Evolutionary conservation across 2,329 filamentous ascomycete genomes (phyloP).

Genomic region (Neoascochyta sp.): DNA sequence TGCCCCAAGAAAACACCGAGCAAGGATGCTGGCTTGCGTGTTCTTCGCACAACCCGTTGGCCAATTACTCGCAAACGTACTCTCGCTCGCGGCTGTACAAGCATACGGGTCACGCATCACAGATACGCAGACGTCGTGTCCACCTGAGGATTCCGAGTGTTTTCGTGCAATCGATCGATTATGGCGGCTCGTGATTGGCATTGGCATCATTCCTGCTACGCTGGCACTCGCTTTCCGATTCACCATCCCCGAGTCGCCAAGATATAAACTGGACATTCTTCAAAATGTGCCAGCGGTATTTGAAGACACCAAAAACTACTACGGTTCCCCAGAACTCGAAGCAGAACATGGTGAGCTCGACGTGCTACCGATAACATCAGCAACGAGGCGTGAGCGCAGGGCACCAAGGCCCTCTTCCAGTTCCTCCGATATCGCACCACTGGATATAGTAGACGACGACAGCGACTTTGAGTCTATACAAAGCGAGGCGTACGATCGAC

Average conservation of each 20-base stretch:
- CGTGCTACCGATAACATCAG: constrained; percentile 9
- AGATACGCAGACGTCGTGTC: constrained; percentile 9
- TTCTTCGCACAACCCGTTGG: constrained; percentile 45
- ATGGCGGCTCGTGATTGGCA: constrained; percentile 41
- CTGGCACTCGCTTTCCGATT: constrained; percentile 40
- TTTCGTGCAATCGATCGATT: constrained; percentile 37
- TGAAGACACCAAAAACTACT: constrained; percentile 34
- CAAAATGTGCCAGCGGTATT: constrained; percentile 32
- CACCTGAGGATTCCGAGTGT: constrained; percentile 17
- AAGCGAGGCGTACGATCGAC: constrained; percentile 8
- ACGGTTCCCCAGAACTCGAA: constrained; percentile 23
- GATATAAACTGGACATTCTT: constrained; percentile 41
- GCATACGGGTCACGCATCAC: constrained; percentile 26
- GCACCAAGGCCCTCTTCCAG: constrained; percentile 14
- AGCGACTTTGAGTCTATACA: constrained; percentile 21
- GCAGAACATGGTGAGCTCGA: constrained; percentile 31
- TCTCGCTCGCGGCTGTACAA: constrained; percentile 28
- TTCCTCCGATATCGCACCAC: constrained; percentile 26
- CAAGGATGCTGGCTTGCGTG: constrained; percentile 42
- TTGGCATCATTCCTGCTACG: constrained; percentile 29
- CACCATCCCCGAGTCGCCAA: constrained; percentile 41
- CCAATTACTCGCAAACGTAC: constrained; percentile 32
- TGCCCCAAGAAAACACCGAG: constrained; percentile 36
- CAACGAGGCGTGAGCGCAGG: not conserved
- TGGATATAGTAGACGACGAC: constrained; percentile 24